Evolutionary conservation across 2,329 filamentous ascomycete species (phyloP), one percentile per base, ranked within the genome.

Genomic region (Pestalotiopsis sp.): DNA sequence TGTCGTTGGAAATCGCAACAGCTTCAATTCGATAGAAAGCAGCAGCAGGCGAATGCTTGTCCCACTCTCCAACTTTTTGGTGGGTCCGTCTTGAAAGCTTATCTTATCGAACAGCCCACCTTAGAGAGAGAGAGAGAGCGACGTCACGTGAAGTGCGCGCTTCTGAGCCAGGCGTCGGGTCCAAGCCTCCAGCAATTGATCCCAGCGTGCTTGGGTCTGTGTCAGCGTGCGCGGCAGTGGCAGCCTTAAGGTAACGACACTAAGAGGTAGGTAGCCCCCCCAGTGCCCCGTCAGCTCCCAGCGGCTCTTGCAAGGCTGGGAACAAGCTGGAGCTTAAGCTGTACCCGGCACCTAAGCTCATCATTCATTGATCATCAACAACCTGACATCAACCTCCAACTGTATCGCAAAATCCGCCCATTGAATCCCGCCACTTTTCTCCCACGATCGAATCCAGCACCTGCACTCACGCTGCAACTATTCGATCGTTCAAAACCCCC

Each of bases 1-100:
- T 6, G 14, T 60, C 20, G 36, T 39, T 39, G 36, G 36, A 38
- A 39, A 39, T 23, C 60, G 23, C 36, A 39, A 41, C 31, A 45
- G 31, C 60, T 59, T 59, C 23, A 31, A 59, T 25, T 59, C 23
- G 14, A 59, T 25, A 13, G 20, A 27, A 27, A 31, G 7, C 13
- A 58, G 25, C 11, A 59, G 57, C 25, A 59, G 23, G 20, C 57
- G 20, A 31, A 27, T 59, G 57, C n/a, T 39, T 61, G 31, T 61
- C 59, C 59, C 59, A 60, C 39, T 56, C 31, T 52, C 45, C 49
- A 67, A 69, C 68, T 69, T 69, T 69, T 69, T 69, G 61, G 60
- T 67, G 68, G 68, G 60, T 49, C 36, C 2, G 1, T 27, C 23
- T 31, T 4, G 38, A 57, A n/a, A 58, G 38, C 41, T 57, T 66